Evolutionary conservation across 805 yeast genomes (phyloP), one percentile per base, ranked within the genome.

Genomic region (Lipomyces mesembrius): DNA sequence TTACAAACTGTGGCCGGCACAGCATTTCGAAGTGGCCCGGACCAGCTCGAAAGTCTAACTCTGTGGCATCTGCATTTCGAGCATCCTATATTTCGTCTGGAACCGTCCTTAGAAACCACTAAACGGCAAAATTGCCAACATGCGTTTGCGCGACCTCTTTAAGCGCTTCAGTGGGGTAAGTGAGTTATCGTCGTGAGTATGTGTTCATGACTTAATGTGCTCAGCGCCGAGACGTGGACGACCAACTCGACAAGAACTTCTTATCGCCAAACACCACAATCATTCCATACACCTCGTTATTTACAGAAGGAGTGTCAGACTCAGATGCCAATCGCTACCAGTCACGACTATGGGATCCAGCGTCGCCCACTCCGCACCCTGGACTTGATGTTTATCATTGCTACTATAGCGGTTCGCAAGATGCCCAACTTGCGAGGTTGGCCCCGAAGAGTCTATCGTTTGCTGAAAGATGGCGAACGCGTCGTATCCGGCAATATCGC

Each of bases 281-380:
- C 22, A 43, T 43, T 25, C 49, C 49, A 8, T 43, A 43, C 14
- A 43, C 49, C 22, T 43, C 49, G 9, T n/a, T 43, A 43, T 43
- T 43, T 43, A 43, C 49, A 43, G 49, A 43, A 43, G 49, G 49
- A 43, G 20, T 43, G 8, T 43, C 49, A 43, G 49, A 43, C 22
- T 43, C 49, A 43, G 49, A 43, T 17, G 20, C 49, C 9, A 43
- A 43, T 43, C 49, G 49, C 9, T 43, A 43, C 22, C 49, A 22
- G 49, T 43, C 49, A 17, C 49, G 22, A 43, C 49, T 43, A n/a
- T 43, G 49, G 49, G 49, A 43, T n/a, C 49, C 49, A 43, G 7
- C 49, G 8, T 43, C 49, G 20, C 49, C 20, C n/a, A 6, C 9
- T 8, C 49, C 49, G 49, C 49, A 43, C 25, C 49, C 49, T 43